Conservation (phyloP, 1,284 basidiomycete species). For the Inonotus obliquus region DNA sequence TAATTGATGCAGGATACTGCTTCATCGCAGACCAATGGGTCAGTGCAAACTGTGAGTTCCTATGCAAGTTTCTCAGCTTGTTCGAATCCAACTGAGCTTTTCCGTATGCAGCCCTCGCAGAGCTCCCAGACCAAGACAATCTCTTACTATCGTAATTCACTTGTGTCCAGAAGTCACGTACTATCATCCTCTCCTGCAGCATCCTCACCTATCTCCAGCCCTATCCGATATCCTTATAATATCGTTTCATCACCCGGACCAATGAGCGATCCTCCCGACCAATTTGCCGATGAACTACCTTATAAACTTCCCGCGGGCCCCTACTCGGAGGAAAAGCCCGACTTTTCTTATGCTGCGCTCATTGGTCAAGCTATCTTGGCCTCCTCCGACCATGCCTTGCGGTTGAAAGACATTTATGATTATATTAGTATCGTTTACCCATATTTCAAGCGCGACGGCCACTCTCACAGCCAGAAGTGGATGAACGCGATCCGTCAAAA, state of each 20-base stretch:
- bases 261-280: slow-evolving; percentile 57
- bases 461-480: slow-evolving; percentile 72
- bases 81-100: not conserved
- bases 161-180: not conserved
- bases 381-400: slow-evolving; percentile 79
- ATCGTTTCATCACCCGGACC: slow-evolving; percentile 77
- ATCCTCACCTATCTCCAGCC: slow-evolving; percentile 50
- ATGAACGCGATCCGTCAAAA: slow-evolving; percentile 90
- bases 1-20: not conserved
- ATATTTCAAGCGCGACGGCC: slow-evolving; percentile 80
- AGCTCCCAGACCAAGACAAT: not conserved
- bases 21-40: not conserved
- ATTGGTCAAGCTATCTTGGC: slow-evolving; percentile 93
- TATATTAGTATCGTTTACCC: slow-evolving; percentile 95
- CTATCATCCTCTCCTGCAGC: slow-evolving; percentile 36
- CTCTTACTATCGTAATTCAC: slow-evolving; percentile 10
- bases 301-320: slow-evolving; percentile 80
- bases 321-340: slow-evolving; percentile 72
- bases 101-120: not conserved
- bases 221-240: slow-evolving; percentile 47
- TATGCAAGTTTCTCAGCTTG: not conserved
- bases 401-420: slow-evolving; percentile 93
- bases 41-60: not conserved
- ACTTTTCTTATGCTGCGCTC: slow-evolving; percentile 88
- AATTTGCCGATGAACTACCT: slow-evolving; percentile 59